Evolutionary conservation across 2,329 filamentous ascomycete species (phyloP).

Genomic region (Pseudonectria buxi): DNA sequence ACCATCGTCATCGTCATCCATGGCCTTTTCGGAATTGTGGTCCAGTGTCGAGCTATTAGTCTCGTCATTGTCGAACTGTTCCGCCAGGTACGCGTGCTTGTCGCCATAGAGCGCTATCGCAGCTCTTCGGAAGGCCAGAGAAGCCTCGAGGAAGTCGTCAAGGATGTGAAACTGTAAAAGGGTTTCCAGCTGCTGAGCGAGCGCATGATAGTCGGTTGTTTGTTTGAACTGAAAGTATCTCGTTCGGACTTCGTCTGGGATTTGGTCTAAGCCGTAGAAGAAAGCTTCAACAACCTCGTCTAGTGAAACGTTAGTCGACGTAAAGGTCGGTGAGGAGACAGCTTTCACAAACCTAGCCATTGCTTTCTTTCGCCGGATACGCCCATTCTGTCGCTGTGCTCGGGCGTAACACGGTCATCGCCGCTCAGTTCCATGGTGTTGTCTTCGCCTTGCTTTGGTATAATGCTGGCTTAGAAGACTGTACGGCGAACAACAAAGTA

Average conservation of each 20-base stretch:
- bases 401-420: no score
- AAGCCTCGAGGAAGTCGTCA: constrained; percentile 13
- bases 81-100: constrained; percentile 11
- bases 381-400: no score
- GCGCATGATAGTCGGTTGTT: constrained; percentile 1
- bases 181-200: constrained; percentile 8
- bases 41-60: no score
- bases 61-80: no score
- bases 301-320: constrained; percentile 5
- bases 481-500: no score
- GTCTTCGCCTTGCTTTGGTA: no score
- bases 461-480: no score
- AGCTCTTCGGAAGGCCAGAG: constrained; percentile 7
- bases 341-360: constrained; percentile 2
- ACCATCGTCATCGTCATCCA: no score
- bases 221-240: constrained; percentile 7
- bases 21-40: no score
- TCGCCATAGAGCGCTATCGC: constrained; percentile 14
- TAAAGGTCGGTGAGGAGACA: no score
- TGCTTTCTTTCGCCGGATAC: constrained; percentile 3
- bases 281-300: constrained; percentile 9
- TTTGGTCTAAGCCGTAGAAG: constrained; percentile 5
- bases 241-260: constrained; percentile 10
- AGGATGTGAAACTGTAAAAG: constrained; percentile 10
- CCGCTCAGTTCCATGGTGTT: no score